A percentile compares a stretch with the other conserved stretches of the same genome.
Evolutionary conservation across 129 eudicot genomes (phyloP).

Genomic region (Flaveria ramosissima): DNA sequence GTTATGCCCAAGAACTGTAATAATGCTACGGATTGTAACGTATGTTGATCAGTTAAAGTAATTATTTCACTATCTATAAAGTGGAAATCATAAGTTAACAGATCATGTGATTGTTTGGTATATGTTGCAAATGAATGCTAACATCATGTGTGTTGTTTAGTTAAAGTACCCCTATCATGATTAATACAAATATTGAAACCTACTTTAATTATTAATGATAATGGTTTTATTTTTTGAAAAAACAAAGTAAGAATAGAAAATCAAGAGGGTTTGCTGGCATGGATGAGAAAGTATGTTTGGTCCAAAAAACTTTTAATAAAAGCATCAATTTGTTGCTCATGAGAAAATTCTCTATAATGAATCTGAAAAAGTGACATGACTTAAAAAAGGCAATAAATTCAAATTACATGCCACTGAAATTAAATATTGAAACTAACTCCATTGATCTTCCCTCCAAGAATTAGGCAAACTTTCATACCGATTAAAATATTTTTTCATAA

Average conservation of each 20-base stretch:
- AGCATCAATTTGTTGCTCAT: slow-evolving; percentile 38
- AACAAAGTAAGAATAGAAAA: not conserved
- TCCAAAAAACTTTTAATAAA: slow-evolving; percentile 34
- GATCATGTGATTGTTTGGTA: slow-evolving; percentile 34
- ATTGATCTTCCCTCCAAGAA: slow-evolving; percentile 23
- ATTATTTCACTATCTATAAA: slow-evolving; percentile 8
- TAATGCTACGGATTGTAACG: not conserved
- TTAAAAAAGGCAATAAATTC: slow-evolving; percentile 24
- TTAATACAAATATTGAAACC: slow-evolving; percentile 24
- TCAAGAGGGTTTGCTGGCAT: slow-evolving; percentile 11
- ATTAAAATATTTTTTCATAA: slow-evolving; percentile 12
- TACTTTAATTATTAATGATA: slow-evolving; percentile 5
- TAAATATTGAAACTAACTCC: slow-evolving; percentile 10
- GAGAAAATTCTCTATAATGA: slow-evolving; percentile 27
- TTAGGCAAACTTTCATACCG: slow-evolving; percentile 20
- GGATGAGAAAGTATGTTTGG: slow-evolving; percentile 35
- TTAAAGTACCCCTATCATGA: slow-evolving; percentile 32
- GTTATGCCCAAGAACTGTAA: not conserved
- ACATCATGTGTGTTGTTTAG: slow-evolving; percentile 24
- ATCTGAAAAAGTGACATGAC: slow-evolving; percentile 32
- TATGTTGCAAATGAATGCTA: slow-evolving; percentile 21
- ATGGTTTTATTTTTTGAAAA: not conserved
- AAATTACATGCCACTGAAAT: slow-evolving; percentile 23
- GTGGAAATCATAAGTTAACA: slow-evolving; percentile 21
- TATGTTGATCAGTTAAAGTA: slow-evolving; percentile 17